A percentile compares a stretch with the other conserved stretches of the same genome.
Conservation (phyloP, 2,329 filamentous ascomycete species). For the Mollisia scopiformis region DNA sequence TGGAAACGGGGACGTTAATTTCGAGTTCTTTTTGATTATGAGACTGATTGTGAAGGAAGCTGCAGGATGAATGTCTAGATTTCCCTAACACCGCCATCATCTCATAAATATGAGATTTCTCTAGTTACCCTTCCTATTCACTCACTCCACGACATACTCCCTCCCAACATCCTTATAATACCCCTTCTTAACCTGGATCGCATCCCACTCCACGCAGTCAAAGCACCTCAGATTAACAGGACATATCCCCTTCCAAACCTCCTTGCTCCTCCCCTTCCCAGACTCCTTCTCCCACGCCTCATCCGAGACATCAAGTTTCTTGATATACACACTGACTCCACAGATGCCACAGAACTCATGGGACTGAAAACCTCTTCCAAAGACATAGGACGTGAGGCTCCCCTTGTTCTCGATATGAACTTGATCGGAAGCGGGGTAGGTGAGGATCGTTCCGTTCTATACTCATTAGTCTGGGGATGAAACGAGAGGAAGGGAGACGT, state of each 20-base stretch:
- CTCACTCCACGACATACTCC: slow-evolving; percentile 13
- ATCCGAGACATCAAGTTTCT: neutral
- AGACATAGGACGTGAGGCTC: slow-evolving; percentile 13
- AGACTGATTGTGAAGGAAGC: too few relatives aligned
- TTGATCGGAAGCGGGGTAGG: slow-evolving; percentile 12
- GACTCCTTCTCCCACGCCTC: neutral
- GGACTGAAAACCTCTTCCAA: slow-evolving; percentile 3
- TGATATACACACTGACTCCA: slow-evolving; percentile 12
- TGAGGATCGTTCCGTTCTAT: slow-evolving; percentile 15
- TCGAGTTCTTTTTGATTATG: too few relatives aligned
- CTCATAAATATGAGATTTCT: too few relatives aligned
- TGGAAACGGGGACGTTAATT: too few relatives aligned
- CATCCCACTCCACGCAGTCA: slow-evolving; percentile 21
- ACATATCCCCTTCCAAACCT: slow-evolving; percentile 5
- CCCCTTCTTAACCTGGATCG: slow-evolving; percentile 9
- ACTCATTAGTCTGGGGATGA: neutral
- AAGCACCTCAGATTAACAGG: slow-evolving; percentile 20
- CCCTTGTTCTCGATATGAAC: slow-evolving; percentile 3
- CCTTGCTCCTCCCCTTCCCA: slow-evolving; percentile 3
- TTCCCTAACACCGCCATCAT: too few relatives aligned
- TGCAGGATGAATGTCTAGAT: too few relatives aligned
- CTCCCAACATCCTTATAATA: slow-evolving; percentile 4
- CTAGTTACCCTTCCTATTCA: neutral
- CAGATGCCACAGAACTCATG: slow-evolving; percentile 18
- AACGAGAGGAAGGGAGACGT: neutral